A percentile compares a stretch with the other conserved stretches of the same genome.
phyloP scores from a whole-genome alignment of 2,329 filamentous ascomycete species.

The Diaporthe humulicola region DNA sequence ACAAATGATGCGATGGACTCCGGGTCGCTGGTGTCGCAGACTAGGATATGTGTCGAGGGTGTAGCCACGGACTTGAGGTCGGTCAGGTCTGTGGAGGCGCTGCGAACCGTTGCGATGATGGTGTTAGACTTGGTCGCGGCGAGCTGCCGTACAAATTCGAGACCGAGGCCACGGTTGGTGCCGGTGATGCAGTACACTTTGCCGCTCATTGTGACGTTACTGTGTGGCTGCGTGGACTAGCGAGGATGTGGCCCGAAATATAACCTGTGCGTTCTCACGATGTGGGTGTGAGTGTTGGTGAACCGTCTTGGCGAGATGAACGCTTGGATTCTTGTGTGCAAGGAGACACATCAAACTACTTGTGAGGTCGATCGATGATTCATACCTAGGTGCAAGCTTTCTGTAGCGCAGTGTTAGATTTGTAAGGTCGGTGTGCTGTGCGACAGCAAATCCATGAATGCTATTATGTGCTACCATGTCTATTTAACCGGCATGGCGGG shows the following conservation, averaged over 20 bases:
- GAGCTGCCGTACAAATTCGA: slow-evolving; percentile 50
- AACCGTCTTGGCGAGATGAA: background rate
- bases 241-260: background rate
- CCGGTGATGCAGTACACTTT: slow-evolving; percentile 49
- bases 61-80: slow-evolving; percentile 45
- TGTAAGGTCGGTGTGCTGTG: background rate
- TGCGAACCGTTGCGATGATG: slow-evolving; percentile 47
- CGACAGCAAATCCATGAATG: background rate
- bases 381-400: slow-evolving; percentile 7
- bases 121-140: slow-evolving; percentile 44
- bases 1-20: slow-evolving; percentile 49
- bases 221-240: background rate
- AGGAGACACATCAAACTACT: background rate
- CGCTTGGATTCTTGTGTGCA: background rate
- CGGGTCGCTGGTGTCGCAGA: slow-evolving; percentile 49
- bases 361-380: background rate
- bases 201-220: slow-evolving; percentile 44
- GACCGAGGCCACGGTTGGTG: slow-evolving; percentile 49
- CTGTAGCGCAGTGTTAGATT: background rate
- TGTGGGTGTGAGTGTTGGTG: background rate
- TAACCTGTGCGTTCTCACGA: background rate
- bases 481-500: background rate
- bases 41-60: slow-evolving; percentile 44
- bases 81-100: slow-evolving; percentile 44
- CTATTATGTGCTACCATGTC: background rate